phyloP scores from a whole-genome alignment of 2,329 filamentous ascomycete genomes.

The Chalara sp. region DNA sequence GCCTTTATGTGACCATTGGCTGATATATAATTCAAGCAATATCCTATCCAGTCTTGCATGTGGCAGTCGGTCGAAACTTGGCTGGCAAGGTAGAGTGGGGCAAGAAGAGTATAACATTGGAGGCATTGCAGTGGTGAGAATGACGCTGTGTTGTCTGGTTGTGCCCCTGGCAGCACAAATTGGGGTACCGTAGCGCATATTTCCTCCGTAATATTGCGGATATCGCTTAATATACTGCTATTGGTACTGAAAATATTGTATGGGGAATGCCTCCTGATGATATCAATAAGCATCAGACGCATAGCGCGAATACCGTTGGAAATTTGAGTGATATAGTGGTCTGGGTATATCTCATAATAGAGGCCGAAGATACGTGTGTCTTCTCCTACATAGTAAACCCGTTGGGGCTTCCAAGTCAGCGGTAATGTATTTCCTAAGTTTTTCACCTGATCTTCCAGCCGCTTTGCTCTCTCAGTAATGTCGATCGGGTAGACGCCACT shows the following conservation, averaged over 20 bases:
- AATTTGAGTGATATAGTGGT: background rate
- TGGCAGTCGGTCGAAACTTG: background rate
- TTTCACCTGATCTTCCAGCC: background rate
- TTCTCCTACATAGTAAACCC: no score
- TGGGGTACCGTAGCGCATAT: constrained; percentile 1
- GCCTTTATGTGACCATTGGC: no score
- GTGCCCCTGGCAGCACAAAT: constrained; percentile 1
- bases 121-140: constrained; percentile 1
- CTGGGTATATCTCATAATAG: constrained; percentile 2
- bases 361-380: background rate
- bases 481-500: background rate
- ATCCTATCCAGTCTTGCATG: no score
- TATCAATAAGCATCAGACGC: background rate
- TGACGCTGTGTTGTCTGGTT: background rate
- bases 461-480: background rate
- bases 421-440: no score
- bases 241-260: background rate
- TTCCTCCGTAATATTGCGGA: background rate
- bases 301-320: background rate
- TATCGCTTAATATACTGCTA: background rate
- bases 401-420: no score
- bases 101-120: background rate
- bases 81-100: background rate
- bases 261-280: background rate
- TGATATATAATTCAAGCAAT: no score